Evolutionary conservation across 2,329 filamentous ascomycete species (phyloP).

Genomic region (Lecanicillium sp.): DNA sequence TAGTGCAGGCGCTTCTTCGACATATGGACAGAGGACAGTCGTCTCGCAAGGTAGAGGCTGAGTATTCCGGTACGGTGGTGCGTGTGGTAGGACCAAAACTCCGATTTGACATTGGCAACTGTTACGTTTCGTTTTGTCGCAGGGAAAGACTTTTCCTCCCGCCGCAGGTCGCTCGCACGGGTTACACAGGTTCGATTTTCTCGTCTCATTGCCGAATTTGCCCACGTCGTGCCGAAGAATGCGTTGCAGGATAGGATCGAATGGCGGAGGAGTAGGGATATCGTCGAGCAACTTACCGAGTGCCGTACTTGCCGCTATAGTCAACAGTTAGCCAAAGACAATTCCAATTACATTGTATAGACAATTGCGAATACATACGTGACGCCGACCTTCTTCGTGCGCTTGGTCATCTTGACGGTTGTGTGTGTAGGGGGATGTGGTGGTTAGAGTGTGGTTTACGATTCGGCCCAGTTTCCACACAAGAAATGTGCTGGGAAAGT

Average conservation of each 20-base stretch:
- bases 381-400: constrained; percentile 96
- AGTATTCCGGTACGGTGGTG: too few species aligned
- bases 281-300: constrained; percentile 57
- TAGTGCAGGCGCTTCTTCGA: background rate
- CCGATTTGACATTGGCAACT: too few species aligned
- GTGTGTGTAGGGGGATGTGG: constrained; percentile 27
- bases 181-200: too few species aligned
- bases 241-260: constrained; percentile 7
- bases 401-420: constrained; percentile 78
- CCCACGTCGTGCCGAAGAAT: too few species aligned
- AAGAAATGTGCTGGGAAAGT: constrained; percentile 21
- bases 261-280: constrained; percentile 2
- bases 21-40: too few species aligned
- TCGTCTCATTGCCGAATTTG: too few species aligned
- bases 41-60: too few species aligned
- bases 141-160: too few species aligned
- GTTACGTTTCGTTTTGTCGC: too few species aligned
- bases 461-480: constrained; percentile 20
- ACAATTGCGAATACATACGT: constrained; percentile 48
- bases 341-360: constrained; percentile 1
- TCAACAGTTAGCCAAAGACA: constrained; percentile 21
- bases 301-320: constrained; percentile 78
- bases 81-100: too few species aligned
- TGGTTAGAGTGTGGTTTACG: constrained; percentile 21
- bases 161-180: too few species aligned